Evolutionary conservation across 2,329 filamentous ascomycete genomes (phyloP).

Genomic region (Epichloe gansuensis): DNA sequence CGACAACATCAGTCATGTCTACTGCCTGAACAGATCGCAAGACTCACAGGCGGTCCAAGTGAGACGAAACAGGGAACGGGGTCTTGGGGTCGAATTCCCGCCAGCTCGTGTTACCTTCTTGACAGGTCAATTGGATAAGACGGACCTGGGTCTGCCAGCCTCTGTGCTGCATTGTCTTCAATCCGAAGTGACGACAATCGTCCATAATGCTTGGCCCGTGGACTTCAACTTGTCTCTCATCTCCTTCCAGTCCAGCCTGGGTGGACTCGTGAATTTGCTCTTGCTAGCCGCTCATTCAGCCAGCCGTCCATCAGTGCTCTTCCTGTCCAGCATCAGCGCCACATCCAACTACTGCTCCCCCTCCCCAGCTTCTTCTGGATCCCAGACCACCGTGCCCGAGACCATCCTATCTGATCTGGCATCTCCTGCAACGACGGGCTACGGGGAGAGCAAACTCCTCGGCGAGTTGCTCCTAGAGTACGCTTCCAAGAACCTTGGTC

Average conservation of each 20-base stretch:
- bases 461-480: conserved; percentile 2
- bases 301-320: not conserved
- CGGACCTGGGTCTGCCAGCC: not conserved
- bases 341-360: not conserved
- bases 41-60: not conserved
- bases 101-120: conserved; percentile 2
- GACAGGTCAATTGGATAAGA: not conserved
- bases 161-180: not conserved
- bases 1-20: not conserved
- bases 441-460: conserved; percentile 6
- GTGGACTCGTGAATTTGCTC: conserved; percentile 4
- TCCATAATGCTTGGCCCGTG: conserved; percentile 8
- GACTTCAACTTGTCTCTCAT: conserved; percentile 5
- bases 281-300: not conserved
- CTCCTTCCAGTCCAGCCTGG: conserved; percentile 2
- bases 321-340: conserved; percentile 6
- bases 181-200: not conserved
- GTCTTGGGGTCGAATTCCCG: not conserved
- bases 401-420: not conserved
- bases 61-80: not conserved
- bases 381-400: not conserved
- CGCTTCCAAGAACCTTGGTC: not conserved
- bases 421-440: not conserved
- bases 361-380: not conserved
- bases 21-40: conserved; percentile 5